Percentiles rank a stretch among this genome's conserved stretches.
Evolutionary conservation across 208 protist genomes (phyloP).

Genomic region (Spongospora subterranea): DNA sequence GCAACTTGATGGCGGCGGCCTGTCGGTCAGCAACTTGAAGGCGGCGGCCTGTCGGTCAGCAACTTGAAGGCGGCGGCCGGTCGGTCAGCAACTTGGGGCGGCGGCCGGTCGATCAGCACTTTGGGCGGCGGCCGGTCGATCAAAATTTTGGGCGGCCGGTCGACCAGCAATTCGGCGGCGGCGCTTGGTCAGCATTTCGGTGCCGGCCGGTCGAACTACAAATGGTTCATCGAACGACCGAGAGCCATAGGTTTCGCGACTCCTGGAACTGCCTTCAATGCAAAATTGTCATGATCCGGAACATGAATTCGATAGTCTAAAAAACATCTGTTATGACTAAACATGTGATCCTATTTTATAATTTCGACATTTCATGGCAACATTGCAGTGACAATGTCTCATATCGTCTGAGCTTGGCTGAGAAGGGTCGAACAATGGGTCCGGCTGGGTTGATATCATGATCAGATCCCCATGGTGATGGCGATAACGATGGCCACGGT

Average conservation of each 20-base stretch:
- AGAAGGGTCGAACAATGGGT: not conserved
- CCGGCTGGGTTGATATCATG: not conserved
- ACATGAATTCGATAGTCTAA: not conserved
- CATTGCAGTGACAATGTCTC: not conserved
- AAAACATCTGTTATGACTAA: not conserved
- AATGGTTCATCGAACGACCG: not conserved
- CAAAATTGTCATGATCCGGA: not conserved
- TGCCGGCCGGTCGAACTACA: not conserved
- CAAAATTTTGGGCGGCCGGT: not conserved
- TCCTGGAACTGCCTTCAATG: not conserved
- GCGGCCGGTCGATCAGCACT: not conserved
- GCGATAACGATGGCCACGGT: no score
- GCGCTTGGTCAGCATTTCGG: not conserved
- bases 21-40: not conserved
- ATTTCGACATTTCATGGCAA: not conserved
- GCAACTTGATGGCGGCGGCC: no score
- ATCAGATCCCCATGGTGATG: conserved; percentile 11
- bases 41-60: not conserved
- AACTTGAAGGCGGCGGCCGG: not conserved
- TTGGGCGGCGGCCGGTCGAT: not conserved
- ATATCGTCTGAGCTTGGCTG: not conserved
- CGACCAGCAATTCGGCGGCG: not conserved
- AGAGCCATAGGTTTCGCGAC: not conserved
- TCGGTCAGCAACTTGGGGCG: not conserved
- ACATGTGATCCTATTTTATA: not conserved